Evolutionary conservation across 1,284 basidiomycete genomes (phyloP).

Genomic region (Pyrrhoderma lamaoense): DNA sequence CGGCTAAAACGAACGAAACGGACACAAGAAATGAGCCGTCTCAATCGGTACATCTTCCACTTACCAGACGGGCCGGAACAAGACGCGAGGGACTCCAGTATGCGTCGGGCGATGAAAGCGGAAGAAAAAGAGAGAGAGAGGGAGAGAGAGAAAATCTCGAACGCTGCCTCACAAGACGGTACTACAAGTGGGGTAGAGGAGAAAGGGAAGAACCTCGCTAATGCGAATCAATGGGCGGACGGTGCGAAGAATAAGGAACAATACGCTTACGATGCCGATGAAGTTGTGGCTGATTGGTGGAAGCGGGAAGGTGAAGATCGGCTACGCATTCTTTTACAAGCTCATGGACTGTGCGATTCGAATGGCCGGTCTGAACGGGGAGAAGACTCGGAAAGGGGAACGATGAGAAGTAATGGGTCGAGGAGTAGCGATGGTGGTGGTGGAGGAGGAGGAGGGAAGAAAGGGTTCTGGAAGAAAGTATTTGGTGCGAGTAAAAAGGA

Average conservation of each 20-base stretch:
- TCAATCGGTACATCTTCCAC: constrained; percentile 34
- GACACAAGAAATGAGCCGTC: constrained; percentile 31
- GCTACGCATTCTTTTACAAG: constrained; percentile 5
- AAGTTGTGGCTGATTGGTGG: constrained; percentile 18
- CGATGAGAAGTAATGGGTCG: no score
- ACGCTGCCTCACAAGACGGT: not conserved
- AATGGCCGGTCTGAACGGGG: no score
- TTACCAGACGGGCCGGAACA: constrained; percentile 33
- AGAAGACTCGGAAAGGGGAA: no score
- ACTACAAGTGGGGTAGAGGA: no score
- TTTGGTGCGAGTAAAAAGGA: no score
- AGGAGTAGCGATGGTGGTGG: no score
- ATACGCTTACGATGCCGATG: constrained; percentile 20
- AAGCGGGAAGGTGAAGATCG: constrained; percentile 16
- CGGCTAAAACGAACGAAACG: constrained; percentile 35
- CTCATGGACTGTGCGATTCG: no score
- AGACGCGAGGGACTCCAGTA: constrained; percentile 31
- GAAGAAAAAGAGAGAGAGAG: constrained; percentile 1
- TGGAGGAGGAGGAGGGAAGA: no score
- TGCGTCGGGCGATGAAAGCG: constrained; percentile 27
- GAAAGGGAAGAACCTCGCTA: constrained; percentile 13
- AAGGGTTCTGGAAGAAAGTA: no score
- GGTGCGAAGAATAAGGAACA: constrained; percentile 19
- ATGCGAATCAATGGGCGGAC: constrained; percentile 22
- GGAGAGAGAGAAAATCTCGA: no score